Percentiles rank a stretch among this genome's conserved stretches.
Evolutionary conservation across 2,329 filamentous ascomycete genomes (phyloP).

Genomic region (Colletotrichum plurivorum): DNA sequence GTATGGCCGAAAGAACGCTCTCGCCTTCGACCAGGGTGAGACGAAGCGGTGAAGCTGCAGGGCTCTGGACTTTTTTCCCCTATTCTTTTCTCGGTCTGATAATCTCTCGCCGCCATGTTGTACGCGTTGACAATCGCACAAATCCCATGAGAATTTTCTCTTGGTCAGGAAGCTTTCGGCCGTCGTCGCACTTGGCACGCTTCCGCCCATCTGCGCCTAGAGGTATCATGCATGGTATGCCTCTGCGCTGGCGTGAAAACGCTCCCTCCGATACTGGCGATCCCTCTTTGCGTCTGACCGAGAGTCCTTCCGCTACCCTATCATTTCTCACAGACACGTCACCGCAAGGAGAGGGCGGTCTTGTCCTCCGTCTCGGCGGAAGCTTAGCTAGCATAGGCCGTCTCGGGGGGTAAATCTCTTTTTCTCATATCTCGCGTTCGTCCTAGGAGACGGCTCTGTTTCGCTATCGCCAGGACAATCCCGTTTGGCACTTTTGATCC

Average conservation of each 20-base stretch:
- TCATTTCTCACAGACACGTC: constrained; percentile 10
- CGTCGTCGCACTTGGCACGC: constrained; percentile 5
- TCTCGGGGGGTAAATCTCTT: not conserved
- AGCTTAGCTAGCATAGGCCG: constrained; percentile 11
- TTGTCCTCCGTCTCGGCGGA: constrained; percentile 13
- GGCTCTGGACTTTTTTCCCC: constrained; percentile 6
- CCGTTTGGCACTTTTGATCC: no score
- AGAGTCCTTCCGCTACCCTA: not conserved
- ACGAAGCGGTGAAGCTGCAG: constrained; percentile 30
- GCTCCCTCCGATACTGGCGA: not conserved
- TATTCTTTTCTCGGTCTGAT: constrained; percentile 7
- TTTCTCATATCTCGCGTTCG: not conserved
- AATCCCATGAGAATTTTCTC: not conserved
- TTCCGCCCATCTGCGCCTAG: constrained; percentile 11
- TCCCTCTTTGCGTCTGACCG: not conserved
- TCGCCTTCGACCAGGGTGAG: constrained; percentile 2
- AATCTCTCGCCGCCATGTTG: constrained; percentile 1
- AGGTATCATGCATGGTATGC: constrained; percentile 11
- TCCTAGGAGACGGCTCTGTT: not conserved
- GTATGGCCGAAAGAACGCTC: constrained; percentile 4
- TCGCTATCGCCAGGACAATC: no score
- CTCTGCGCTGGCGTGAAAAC: not conserved
- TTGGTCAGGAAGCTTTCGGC: constrained; percentile 2
- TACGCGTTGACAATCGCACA: constrained; percentile 4
- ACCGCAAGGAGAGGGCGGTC: constrained; percentile 1